phyloP scores from a whole-genome alignment of 352 stramenopile species.

The Hyaloperonospora arabidopsidis region DNA sequence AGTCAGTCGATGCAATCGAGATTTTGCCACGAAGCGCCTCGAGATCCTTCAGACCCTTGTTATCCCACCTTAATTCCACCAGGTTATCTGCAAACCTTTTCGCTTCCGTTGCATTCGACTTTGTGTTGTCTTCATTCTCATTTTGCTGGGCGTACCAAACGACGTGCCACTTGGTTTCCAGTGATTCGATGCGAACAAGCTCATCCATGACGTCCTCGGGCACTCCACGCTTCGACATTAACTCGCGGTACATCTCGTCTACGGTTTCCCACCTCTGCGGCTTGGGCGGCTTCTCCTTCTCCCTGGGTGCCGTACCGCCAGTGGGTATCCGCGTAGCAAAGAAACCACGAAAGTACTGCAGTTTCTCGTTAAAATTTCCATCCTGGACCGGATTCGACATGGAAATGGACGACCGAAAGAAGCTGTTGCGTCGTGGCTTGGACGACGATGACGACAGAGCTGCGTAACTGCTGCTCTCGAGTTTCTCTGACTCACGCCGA shows the following conservation, averaged over 20 bases:
- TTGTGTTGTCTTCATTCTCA: constrained; percentile 60
- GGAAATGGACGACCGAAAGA: constrained; percentile 59
- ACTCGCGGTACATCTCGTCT: constrained; percentile 81
- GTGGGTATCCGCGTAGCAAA: constrained; percentile 78
- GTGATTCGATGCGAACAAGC: constrained; percentile 68
- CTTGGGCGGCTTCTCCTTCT: constrained; percentile 58
- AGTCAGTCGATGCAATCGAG: constrained; percentile 57
- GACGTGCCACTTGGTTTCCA: constrained; percentile 83
- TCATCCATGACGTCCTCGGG: constrained; percentile 82
- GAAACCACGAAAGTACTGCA: constrained; percentile 81
- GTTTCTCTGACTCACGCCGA: constrained; percentile 42
- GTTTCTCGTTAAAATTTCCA: constrained; percentile 78
- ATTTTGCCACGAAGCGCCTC: constrained; percentile 68
- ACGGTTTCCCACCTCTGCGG: constrained; percentile 58
- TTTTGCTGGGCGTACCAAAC: constrained; percentile 81
- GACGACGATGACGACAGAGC: constrained; percentile 6
- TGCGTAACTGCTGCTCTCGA: constrained; percentile 23
- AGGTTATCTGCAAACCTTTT: constrained; percentile 65
- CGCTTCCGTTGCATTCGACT: constrained; percentile 49
- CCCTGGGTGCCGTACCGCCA: constrained; percentile 49
- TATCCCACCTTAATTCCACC: constrained; percentile 79
- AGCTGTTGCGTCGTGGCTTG: constrained; percentile 54
- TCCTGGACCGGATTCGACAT: constrained; percentile 65
- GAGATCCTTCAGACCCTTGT: constrained; percentile 66
- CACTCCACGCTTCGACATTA: constrained; percentile 71